Conservation (phyloP, 2,329 filamentous ascomycete genomes). For the Phaeosphaeriaceae sp. region DNA sequence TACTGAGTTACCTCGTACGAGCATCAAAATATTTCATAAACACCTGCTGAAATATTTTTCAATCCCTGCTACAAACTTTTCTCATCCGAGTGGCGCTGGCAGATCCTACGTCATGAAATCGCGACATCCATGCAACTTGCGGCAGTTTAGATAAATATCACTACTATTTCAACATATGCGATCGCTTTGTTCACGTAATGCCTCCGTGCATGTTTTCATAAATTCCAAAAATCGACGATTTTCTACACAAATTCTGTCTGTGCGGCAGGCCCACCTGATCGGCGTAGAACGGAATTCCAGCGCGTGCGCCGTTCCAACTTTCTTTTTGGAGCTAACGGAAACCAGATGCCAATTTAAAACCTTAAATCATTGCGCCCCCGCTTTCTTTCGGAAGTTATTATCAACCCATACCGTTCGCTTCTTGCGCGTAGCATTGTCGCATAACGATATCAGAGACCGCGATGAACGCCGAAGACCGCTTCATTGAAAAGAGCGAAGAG, state of each 20-base stretch:
- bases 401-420: neutral
- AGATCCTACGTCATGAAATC: neutral
- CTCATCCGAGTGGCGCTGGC: neutral
- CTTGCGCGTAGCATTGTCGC: neutral
- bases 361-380: no score
- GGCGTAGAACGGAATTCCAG: no score
- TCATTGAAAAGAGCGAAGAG: constrained; percentile 61
- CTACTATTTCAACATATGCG: neutral
- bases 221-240: no score
- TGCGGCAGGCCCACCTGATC: no score
- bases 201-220: neutral
- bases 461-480: constrained; percentile 62
- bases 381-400: no score
- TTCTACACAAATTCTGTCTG: no score
- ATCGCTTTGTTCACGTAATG: neutral
- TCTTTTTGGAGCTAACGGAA: no score
- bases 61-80: neutral
- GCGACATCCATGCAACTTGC: neutral
- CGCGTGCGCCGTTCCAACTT: no score
- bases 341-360: no score
- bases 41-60: no score
- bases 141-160: neutral
- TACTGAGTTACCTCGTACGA: neutral
- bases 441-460: constrained; percentile 6
- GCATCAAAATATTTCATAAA: no score